phyloP scores from a whole-genome alignment of 2,329 filamentous ascomycete genomes.

The Clonostachys rosea region DNA sequence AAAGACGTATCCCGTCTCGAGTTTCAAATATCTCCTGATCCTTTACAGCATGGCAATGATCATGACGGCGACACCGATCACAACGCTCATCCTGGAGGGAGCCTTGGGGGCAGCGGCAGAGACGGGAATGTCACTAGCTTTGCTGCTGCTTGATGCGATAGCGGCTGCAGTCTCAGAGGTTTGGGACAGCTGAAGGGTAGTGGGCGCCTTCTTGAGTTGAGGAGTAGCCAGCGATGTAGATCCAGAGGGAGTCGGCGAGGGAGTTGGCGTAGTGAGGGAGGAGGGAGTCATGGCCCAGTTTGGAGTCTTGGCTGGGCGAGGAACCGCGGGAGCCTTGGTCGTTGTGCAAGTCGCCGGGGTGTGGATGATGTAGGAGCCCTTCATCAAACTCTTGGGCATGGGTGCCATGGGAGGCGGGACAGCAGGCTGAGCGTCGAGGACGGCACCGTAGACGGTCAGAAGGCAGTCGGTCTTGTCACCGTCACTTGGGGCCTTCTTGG shows the following conservation, averaged over 20 bases:
- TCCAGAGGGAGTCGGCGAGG: not conserved
- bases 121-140: constrained; percentile 1
- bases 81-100: constrained; percentile 1
- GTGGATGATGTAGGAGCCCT: not conserved
- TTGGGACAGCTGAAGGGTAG: too few species aligned
- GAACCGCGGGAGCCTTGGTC: not conserved
- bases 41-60: too few species aligned
- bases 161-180: too few species aligned
- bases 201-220: constrained; percentile 15
- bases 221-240: not conserved
- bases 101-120: not conserved
- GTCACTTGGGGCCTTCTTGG: not conserved
- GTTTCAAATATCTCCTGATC: too few species aligned
- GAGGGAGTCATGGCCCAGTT: constrained; percentile 2
- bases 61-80: constrained; percentile 1
- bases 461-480: constrained; percentile 11
- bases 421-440: constrained; percentile 17
- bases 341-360: too few species aligned
- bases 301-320: not conserved
- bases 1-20: too few species aligned
- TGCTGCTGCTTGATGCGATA: too few species aligned
- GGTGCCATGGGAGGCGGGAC: constrained; percentile 23
- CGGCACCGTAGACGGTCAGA: constrained; percentile 36
- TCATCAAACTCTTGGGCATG: not conserved
- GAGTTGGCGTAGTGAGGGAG: too few species aligned